Base-by-base conservation (phyloP, 192 early-diverging fungal genomes). In the Hyaloraphidium curvatum region DNA sequence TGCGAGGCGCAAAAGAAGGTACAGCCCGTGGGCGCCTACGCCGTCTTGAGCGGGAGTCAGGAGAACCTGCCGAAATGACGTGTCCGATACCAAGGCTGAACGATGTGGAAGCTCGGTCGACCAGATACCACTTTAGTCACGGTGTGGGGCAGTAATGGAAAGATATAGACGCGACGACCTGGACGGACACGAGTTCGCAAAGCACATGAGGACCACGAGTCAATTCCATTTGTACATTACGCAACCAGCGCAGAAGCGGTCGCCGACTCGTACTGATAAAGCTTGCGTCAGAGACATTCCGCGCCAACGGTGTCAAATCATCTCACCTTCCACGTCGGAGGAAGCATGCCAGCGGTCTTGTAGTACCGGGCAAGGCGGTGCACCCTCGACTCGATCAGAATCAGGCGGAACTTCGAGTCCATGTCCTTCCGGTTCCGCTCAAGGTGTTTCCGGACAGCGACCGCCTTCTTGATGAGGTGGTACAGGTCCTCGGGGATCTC, bases 381-480 rank as follows among this genome's bases (percentile, higher is more conserved):
- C 67, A 98, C 87, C 78, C 91, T 82, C 54, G 94, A 91, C 76
- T 98, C 91, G 62, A 91, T 83, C 55, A 93, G 74, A 86, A 93
- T 91, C 60, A 93, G 76, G 67, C 94, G 86, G 83, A 92, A 98
- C 85, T 98, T 98, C 71, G 87, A 77, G 65, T 94, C 94, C 60
- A 73, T 73, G 73, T 98, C 94, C 82, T 98, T 98, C 77, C 91
- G 85, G 86, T 90, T 86, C 61, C 84, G 84, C 79, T 98, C 94
- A 59, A 98, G 67, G 70, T 98, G 94, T 83, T 94, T 95, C 75
- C 85, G 90, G 75, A 98, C 82, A 59, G 87, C 78, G 61, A 98
- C 89, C 59, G 94, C 91, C 86, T 95, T 95, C 86, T 94, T 98
- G 78, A 95, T 95, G 61, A 98, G 72, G 73, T 89, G 87, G 82